Conservation (phyloP, 2,329 filamentous ascomycete genomes). For the Diplodia seriata region DNA sequence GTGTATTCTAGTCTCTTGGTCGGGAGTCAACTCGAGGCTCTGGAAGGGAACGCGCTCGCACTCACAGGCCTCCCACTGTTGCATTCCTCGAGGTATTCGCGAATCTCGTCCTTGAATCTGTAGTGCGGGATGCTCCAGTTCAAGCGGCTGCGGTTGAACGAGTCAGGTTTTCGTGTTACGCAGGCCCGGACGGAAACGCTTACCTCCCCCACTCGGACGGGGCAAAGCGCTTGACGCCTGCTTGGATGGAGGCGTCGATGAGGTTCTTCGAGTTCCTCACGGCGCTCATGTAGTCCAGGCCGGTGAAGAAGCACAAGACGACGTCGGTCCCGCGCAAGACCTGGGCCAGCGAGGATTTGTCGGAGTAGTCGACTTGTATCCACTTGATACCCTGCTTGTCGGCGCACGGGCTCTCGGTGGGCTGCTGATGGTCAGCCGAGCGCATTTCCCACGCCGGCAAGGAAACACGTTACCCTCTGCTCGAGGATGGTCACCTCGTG, state of each 20-base stretch:
- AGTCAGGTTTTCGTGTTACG: background rate
- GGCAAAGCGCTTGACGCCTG: constrained; percentile 41
- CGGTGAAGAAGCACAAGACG: constrained; percentile 60
- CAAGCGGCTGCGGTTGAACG: background rate
- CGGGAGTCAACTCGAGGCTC: background rate
- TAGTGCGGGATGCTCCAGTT: constrained; percentile 55
- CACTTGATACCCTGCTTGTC: constrained; percentile 47
- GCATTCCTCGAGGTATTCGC: constrained; percentile 59
- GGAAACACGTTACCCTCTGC: constrained; percentile 49
- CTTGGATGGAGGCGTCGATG: constrained; percentile 50
- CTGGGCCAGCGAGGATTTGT: constrained; percentile 48
- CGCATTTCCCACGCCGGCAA: background rate
- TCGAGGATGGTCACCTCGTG: constrained; percentile 62
- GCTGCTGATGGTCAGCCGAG: constrained; percentile 31
- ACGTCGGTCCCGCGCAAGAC: constrained; percentile 59
- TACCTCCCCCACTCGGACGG: constrained; percentile 50
- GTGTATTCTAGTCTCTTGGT: constrained; percentile 58
- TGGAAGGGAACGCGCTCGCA: background rate
- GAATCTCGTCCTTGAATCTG: constrained; percentile 58
- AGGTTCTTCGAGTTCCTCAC: constrained; percentile 41
- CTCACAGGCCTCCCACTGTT: constrained; percentile 57
- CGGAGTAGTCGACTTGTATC: constrained; percentile 55
- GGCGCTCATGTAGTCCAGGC: constrained; percentile 40
- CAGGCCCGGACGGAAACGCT: constrained; percentile 37
- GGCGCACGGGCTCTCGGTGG: constrained; percentile 37